Conservation (phyloP, 805 yeast genomes). For the Zygoascus flipseniorum region DNA sequence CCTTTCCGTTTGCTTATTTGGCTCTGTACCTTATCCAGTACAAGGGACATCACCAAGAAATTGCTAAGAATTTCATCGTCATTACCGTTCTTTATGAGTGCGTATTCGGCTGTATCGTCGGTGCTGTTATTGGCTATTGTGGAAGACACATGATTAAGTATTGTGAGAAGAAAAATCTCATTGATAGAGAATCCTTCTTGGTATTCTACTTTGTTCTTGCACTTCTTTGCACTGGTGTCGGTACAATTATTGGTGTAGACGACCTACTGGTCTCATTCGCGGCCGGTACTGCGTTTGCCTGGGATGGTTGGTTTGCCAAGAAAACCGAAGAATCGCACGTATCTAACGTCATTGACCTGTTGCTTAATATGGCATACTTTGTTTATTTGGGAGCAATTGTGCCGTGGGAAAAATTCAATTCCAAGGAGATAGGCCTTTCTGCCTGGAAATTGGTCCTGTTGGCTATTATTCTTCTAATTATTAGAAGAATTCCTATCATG, state of each 20-base stretch:
- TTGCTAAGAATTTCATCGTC: constrained; percentile 73
- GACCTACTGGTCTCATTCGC: constrained; percentile 83
- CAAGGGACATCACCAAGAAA: constrained; percentile 54
- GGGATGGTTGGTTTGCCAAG: constrained; percentile 86
- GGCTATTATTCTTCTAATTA: constrained; percentile 62
- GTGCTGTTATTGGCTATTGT: constrained; percentile 59
- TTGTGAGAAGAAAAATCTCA: constrained; percentile 60
- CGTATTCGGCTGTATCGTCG: constrained; percentile 66
- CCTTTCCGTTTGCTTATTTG: constrained; percentile 76
- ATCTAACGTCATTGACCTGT: constrained; percentile 79
- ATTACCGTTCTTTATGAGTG: constrained; percentile 77
- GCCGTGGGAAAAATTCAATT: constrained; percentile 79
- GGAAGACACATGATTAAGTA: constrained; percentile 64
- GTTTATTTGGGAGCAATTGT: constrained; percentile 85
- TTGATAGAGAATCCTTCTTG: constrained; percentile 83
- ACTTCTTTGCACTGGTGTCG: constrained; percentile 79
- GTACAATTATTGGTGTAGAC: constrained; percentile 80
- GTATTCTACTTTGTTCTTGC: constrained; percentile 79
- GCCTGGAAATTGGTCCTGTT: constrained; percentile 75
- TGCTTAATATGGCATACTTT: constrained; percentile 77
- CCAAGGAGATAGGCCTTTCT: constrained; percentile 48
- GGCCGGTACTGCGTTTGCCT: constrained; percentile 88
- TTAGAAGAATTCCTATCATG: constrained; percentile 80
- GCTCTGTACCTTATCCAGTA: constrained; percentile 62
- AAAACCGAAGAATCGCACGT: constrained; percentile 81